Conservation (phyloP, 2,329 filamentous ascomycete species). For the Sordariomycetes sp. region DNA sequence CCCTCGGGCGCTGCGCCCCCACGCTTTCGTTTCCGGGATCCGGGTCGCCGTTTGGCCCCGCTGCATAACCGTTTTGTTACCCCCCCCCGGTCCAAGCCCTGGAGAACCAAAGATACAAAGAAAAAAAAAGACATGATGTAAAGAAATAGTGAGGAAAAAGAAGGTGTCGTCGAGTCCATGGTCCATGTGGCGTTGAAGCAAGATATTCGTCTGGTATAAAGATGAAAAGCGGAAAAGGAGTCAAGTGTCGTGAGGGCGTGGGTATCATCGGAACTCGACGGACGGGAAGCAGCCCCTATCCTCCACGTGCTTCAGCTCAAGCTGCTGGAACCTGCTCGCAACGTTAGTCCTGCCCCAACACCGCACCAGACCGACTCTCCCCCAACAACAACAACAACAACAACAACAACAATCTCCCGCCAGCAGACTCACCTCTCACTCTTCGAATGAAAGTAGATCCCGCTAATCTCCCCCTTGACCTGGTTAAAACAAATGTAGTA, state of each 20-base stretch:
- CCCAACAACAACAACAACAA: no score
- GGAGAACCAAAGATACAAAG: no score
- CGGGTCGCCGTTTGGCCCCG: no score
- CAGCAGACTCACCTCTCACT: conserved; percentile 73
- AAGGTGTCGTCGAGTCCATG: no score
- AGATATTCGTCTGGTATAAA: neutral
- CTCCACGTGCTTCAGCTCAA: conserved; percentile 79
- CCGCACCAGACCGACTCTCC: neutral
- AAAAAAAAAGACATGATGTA: no score
- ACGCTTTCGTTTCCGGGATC: no score
- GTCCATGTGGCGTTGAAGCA: no score
- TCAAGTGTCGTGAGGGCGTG: neutral
- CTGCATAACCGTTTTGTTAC: no score
- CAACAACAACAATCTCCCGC: no score
- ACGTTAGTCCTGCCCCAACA: neutral
- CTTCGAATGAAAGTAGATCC: conserved; percentile 96
- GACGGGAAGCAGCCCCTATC: conserved; percentile 73
- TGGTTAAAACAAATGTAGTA: conserved; percentile 99
- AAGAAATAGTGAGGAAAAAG: no score
- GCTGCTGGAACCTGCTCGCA: conserved; percentile 64
- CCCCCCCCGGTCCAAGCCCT: no score
- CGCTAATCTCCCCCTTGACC: conserved; percentile 69
- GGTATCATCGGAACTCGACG: conserved; percentile 57
- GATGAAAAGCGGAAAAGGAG: neutral
- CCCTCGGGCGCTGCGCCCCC: no score